Evolutionary conservation across 305 asterid species (phyloP), one percentile per base, ranked within the genome.

Genomic region (Stenogyne calaminthoides): DNA sequence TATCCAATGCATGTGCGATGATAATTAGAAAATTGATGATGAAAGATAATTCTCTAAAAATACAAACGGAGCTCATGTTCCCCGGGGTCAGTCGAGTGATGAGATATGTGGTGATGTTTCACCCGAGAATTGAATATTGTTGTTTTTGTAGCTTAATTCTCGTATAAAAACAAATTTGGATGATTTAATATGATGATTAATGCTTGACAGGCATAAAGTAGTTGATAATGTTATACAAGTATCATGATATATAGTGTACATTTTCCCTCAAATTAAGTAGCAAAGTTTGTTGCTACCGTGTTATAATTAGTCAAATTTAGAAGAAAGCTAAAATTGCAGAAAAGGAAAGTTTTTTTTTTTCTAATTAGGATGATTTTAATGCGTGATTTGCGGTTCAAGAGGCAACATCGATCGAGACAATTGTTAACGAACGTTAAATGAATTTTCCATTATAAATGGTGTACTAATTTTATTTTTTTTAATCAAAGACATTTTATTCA

Each of bases 301-400:
- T 55, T 55, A 29, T 39, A 69, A 20, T 36, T 19, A 69, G 74
- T 69, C 74, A 69, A 69, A 55, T 19, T 56, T 36, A 8, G 6
- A 20, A 20, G 5, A 6, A 22, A 18, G 58, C 14, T 69, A 36
- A 55, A 69, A 55, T 29, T 37, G 29, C 73, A 56, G 55, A 54
- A 10, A 52, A 34, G 27, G 29, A 57, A 57, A 14, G 7, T 8
- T 19, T 58, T n/a, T 69, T 37, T 9, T 22, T 59, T 57, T 14
- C 63, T 51, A 34, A 34, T 16, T 10, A 39, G 6, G 55, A n/a
- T 44, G 39, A 60, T 25, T 16, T 27, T 55, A 56, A 46, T 65
- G 70, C 76, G 76, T 49, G 55, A 72, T 62, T 72, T 22, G 70
- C 76, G 70, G 76, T 8, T 25, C 32, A n/a, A n/a, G n/a, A n/a